Evolutionary conservation across 495 filamentous ascomycete species (phyloP), one percentile per base, ranked within the genome.

Genomic region (Tuber melanosporum): DNA sequence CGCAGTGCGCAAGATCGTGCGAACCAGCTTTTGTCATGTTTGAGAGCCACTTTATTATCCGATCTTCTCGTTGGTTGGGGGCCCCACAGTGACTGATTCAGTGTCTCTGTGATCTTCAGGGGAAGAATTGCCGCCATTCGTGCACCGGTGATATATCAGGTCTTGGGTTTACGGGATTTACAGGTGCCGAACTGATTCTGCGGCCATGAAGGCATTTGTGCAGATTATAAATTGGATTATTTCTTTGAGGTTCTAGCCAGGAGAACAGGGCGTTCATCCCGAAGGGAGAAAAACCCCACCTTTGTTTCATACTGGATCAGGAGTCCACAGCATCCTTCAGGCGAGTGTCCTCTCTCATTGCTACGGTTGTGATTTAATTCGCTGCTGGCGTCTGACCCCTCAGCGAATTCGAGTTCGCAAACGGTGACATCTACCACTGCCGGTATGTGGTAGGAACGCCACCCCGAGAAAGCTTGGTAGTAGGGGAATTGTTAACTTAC

Each of bases 401-500:
- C 78, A 80, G 78, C 78, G 73, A 80, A 77, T 79, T 74, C 74
- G 32, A 73, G 71, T 73, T 76, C 72, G 72, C n/a, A n/a, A 36
- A 66, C 14, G 36, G n/a, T 36, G 45, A 39, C 49, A 71, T 36
- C 32, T 73, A 44, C 36, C 2, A 47, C 44, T 47, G 47, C 72
- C 72, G 43, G 66, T 57, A 71, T 79, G 42, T 47, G 49, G 70
- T 36, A 69, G 41, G 62, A 80, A 74, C 78, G 78, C 78, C 78
- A 80, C 77, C 75, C 77, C 57, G 49, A 73, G 75, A 79, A 80
- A 80, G 73, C 77, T 80, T 80, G 78, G 78, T 80, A 76, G 66
- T 44, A 44, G 42, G 62, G 52, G 76, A 49, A 41, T 45, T 57
- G 62, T 71, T 80, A 32, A 32, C 32, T 32, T 32, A 22, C 73